Conservation (phyloP, 805 yeast species). For the Sugiyamaella marilandica region DNA sequence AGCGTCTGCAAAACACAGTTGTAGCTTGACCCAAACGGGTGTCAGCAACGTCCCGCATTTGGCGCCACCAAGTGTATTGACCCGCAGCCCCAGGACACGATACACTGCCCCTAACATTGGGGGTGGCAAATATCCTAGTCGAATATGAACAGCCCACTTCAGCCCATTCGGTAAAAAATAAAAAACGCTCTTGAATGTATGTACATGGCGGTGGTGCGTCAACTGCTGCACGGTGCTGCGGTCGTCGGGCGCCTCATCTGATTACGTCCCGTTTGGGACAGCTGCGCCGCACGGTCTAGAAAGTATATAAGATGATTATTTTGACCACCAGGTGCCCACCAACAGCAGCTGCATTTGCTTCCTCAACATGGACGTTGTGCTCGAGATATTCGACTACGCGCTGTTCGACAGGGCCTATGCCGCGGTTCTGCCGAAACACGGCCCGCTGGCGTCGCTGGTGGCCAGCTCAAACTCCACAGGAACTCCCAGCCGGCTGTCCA, state of each 20-base stretch:
- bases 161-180: no score
- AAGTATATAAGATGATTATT: neutral
- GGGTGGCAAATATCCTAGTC: no score
- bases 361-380: constrained; percentile 75
- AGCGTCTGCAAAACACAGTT: no score
- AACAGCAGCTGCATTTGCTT: neutral
- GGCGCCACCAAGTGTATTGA: no score
- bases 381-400: constrained; percentile 73
- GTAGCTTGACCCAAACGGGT: no score
- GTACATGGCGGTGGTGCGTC: no score
- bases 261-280: neutral
- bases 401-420: constrained; percentile 75
- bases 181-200: no score
- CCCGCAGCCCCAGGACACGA: no score
- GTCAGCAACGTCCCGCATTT: no score
- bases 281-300: neutral
- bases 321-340: neutral
- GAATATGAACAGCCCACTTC: no score
- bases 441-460: constrained; percentile 2
- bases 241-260: neutral
- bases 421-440: constrained; percentile 47
- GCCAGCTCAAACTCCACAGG: neutral
- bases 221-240: no score
- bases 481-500: neutral
- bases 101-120: no score